Evolutionary conservation across 345 rosid species (phyloP), one percentile per base, ranked within the genome.

Genomic region (Eucalyptus curtisii): DNA sequence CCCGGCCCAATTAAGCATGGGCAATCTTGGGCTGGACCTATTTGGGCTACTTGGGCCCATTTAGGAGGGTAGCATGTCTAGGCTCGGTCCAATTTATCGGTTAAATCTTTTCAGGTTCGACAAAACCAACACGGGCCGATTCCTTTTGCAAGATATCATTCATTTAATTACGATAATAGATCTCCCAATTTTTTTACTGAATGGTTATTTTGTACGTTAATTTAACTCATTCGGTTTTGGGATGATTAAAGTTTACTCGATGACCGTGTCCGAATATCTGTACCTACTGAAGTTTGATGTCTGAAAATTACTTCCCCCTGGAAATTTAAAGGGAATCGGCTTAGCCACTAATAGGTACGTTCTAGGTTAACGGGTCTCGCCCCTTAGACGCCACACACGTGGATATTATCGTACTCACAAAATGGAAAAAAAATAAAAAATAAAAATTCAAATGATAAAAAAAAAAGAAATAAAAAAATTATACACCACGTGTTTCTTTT

Each of bases 241-340:
- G 66, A 59, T 59, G 66, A 59, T 27, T 59, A 27, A 25, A 27
- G 66, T 27, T 59, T 59, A 27, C 4, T 6, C 66, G 7, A 0
- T 0, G n/a, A 27, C 7, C 7, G 1, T 5, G 66, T 64, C 0
- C 3, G 19, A n/a, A 64, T 7, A 64, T n/a, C 1, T 14, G 3
- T 64, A 64, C 37, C 71, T n/a, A n/a, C 37, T 64, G 0, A 30
- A 64, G 19, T 64, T 30, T 64, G 71, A 64, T 30, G 71, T 64
- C 33, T 1, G 5, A 61, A 59, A 59, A 1, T 27, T 59, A 27
- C 66, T 59, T 24, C 15, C 66, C 27, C n/a, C 4, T 0, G 0
- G 14, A 59, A 12, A 59, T 59, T 25, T 59, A 27, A 27, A 64
- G 71, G 31, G 16, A n/a, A 59, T 27, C 16, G 2, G 0, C 2